Conservation (phyloP, 371 early-diverging fungal genomes). For the Parasitella parasitica region DNA sequence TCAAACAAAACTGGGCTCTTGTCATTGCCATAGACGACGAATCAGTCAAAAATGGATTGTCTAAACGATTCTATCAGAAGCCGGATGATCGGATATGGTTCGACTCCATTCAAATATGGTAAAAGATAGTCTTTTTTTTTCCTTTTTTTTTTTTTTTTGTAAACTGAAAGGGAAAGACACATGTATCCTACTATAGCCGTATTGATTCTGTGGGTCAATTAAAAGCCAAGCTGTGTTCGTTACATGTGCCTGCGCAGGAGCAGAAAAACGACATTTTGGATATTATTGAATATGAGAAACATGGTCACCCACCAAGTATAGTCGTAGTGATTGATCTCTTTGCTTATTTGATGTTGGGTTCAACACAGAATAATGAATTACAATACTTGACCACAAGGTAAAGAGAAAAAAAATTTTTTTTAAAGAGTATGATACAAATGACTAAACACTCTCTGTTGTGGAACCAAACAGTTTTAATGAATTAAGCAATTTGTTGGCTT, state of each 20-base stretch:
- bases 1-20: background rate
- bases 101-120: constrained; percentile 17
- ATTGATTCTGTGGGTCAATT: constrained; percentile 21
- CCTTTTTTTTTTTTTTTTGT: background rate
- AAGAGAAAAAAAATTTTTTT: constrained; percentile 2
- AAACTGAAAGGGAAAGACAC: background rate
- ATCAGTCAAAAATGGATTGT: background rate
- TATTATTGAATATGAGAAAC: constrained; percentile 29
- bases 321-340: constrained; percentile 29
- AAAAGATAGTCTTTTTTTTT: background rate
- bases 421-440: background rate
- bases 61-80: background rate
- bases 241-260: constrained; percentile 13
- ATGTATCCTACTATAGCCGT: constrained; percentile 20
- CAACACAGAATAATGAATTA: background rate
- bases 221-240: constrained; percentile 9
- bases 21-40: background rate
- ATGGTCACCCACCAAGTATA: constrained; percentile 31
- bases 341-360: constrained; percentile 2
- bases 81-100: constrained; percentile 16
- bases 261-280: constrained; percentile 11
- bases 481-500: constrained; percentile 1
- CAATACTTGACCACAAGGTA: constrained; percentile 5
- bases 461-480: constrained; percentile 6
- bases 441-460: constrained; percentile 5